phyloP scores from a whole-genome alignment of 768 basidiomycete genomes.

The Ramaria rubella region DNA sequence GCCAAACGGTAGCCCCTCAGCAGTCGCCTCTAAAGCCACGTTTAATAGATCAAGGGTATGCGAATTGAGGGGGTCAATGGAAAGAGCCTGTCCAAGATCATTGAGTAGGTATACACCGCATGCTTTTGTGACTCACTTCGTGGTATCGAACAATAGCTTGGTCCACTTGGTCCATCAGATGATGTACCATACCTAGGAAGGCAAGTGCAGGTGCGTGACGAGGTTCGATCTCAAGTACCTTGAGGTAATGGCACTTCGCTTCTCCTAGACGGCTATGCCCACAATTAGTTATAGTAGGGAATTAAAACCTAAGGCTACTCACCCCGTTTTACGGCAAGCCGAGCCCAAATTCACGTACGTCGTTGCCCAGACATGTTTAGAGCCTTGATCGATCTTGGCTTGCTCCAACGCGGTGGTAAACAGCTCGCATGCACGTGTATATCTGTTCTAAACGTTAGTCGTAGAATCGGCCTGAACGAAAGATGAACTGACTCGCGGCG shows the following conservation, averaged over 20 bases:
- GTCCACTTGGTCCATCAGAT: conserved; percentile 65
- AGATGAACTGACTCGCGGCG: conserved; percentile 60
- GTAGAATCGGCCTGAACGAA: not conserved
- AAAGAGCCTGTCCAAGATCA: conserved; percentile 47
- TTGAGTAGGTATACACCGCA: not conserved
- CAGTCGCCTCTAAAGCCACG: conserved; percentile 54
- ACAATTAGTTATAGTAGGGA: not conserved
- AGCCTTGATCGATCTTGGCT: conserved; percentile 79
- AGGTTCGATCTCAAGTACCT: conserved; percentile 84
- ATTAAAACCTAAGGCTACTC: conserved; percentile 19
- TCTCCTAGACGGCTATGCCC: conserved; percentile 41
- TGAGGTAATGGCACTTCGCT: conserved; percentile 67
- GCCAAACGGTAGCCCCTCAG: conserved; percentile 12
- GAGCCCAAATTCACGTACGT: conserved; percentile 94
- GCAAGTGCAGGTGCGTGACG: conserved; percentile 74
- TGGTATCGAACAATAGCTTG: conserved; percentile 88
- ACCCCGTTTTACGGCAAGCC: conserved; percentile 76
- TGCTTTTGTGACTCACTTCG: conserved; percentile 48
- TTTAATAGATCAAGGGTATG: conserved; percentile 78
- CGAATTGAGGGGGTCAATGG: conserved; percentile 76
- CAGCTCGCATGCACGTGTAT: conserved; percentile 57
- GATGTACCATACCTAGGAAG: conserved; percentile 84
- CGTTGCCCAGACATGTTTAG: conserved; percentile 77
- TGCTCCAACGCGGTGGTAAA: conserved; percentile 75
- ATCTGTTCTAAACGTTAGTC: conserved; percentile 40